A percentile compares a stretch with the other conserved stretches of the same genome.
phyloP scores from a whole-genome alignment of 169 alveolate genomes.

The Cryptosporidium muris region DNA sequence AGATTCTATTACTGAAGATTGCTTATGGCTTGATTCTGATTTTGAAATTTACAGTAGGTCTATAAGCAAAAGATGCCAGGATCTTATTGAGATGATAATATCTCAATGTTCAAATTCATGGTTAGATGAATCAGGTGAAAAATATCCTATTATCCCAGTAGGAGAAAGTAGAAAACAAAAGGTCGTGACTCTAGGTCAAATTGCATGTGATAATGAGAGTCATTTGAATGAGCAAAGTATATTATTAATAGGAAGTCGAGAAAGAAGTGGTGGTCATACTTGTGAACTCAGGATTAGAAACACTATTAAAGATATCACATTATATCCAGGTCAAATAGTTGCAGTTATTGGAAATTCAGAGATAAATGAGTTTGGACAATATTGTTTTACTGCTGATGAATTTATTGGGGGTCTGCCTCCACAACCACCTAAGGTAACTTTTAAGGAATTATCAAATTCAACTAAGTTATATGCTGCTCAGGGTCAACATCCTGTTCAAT shows the following conservation, averaged over 20 bases:
- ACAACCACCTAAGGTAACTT: background rate
- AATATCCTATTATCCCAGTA: constrained; percentile 48
- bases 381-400: constrained; percentile 44
- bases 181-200: constrained; percentile 33
- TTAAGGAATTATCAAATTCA: constrained; percentile 7
- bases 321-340: constrained; percentile 66
- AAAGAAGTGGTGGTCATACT: constrained; percentile 26
- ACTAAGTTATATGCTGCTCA: constrained; percentile 8
- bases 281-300: constrained; percentile 11
- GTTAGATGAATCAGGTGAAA: constrained; percentile 56
- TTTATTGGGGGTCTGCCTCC: constrained; percentile 69
- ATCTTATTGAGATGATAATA: constrained; percentile 37
- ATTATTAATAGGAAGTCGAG: constrained; percentile 35
- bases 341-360: constrained; percentile 53
- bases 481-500: constrained; percentile 57
- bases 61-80: constrained; percentile 35
- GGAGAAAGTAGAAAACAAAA: constrained; percentile 58
- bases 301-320: constrained; percentile 12
- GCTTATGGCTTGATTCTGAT: constrained; percentile 63
- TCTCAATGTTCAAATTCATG: constrained; percentile 37
- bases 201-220: constrained; percentile 68
- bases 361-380: constrained; percentile 48
- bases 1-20: constrained; percentile 10
- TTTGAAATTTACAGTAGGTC: constrained; percentile 34
- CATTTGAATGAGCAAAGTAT: constrained; percentile 39